phyloP scores from a whole-genome alignment of 768 basidiomycete genomes.

The Rhizopogon vinicolor region DNA sequence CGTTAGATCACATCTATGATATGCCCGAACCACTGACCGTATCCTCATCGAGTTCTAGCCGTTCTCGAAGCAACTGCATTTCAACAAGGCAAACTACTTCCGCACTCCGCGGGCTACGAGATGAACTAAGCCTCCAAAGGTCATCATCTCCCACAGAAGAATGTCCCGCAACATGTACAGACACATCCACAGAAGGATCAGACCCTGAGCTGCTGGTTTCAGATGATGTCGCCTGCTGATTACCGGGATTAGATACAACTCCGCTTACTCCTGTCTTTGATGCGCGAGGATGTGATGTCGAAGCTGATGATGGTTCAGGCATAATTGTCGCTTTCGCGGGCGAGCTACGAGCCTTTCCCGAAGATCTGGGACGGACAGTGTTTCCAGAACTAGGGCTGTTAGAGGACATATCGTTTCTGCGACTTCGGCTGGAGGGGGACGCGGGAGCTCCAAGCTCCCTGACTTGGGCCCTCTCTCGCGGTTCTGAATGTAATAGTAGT shows the following conservation, averaged over 20 bases:
- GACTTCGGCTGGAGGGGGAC: background rate
- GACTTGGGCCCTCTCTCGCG: background rate
- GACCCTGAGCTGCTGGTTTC: background rate
- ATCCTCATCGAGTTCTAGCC: constrained; percentile 33
- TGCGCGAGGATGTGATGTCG: background rate
- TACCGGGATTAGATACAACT: no score
- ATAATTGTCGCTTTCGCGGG: background rate
- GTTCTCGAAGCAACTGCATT: constrained; percentile 19
- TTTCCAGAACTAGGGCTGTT: background rate
- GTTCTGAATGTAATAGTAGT: background rate
- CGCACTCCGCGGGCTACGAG: constrained; percentile 31
- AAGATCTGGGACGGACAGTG: background rate
- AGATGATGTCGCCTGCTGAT: background rate
- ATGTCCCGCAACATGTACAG: constrained; percentile 3
- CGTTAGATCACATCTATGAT: background rate
- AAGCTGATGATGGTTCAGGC: background rate
- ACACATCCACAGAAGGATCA: constrained; percentile 4
- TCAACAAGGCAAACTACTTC: constrained; percentile 27
- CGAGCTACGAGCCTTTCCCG: background rate
- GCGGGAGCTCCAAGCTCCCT: background rate
- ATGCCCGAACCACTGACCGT: constrained; percentile 28
- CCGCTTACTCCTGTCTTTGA: background rate
- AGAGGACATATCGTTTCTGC: background rate
- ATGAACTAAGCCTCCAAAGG: constrained; percentile 38
- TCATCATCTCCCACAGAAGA: constrained; percentile 13